Evolutionary conservation across 805 yeast species (phyloP), one percentile per base, ranked within the genome.

Genomic region (Ogataea sp.): DNA sequence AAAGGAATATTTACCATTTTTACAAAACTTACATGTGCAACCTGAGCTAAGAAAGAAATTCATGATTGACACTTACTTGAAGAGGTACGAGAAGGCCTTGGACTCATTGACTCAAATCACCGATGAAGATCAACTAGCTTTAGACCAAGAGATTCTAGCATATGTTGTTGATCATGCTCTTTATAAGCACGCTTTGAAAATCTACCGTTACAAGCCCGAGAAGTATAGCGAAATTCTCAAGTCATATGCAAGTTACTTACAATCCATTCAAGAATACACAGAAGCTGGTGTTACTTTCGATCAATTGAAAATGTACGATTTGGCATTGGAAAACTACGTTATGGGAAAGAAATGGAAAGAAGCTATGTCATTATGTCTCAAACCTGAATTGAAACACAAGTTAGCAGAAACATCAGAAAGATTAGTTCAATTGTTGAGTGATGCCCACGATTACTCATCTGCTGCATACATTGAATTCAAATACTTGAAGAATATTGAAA

Each of bases 1-100:
- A 20, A 87, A 89, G 53, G 99, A 93, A 60, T 93, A 93, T 50
- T 65, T 93, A 38, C 96, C 98, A 38, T 93, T 93, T 59, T 69
- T 93, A 47, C 95, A 87, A 53, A 71, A 78, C 36, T 66, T 93
- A 39, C 82, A 85, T 48, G 75, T 73, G 31, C 84, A 82, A 58
- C 64, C 74, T 1, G 80, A 75, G 6, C 59, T 78, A 40, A 75
- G 95, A 43, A 76, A 80, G 47, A 71, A 74, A 53, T 89, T 85
- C 53, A 59, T 78, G 53, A 83, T 93, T 48, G 97, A 93, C 56
- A 82, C 84, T 37, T 69, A 79, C 54, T 71, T 93, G 56, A 78
- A 80, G 51, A 73, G 78, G 34, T 68, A 70, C 54, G 73, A 70
- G 25, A 78, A 74, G 53, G 97, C 96, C 0, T 64, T 90, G 45